Conservation (phyloP, 1,284 basidiomycete species). For the Pisolithus thermaeus region DNA sequence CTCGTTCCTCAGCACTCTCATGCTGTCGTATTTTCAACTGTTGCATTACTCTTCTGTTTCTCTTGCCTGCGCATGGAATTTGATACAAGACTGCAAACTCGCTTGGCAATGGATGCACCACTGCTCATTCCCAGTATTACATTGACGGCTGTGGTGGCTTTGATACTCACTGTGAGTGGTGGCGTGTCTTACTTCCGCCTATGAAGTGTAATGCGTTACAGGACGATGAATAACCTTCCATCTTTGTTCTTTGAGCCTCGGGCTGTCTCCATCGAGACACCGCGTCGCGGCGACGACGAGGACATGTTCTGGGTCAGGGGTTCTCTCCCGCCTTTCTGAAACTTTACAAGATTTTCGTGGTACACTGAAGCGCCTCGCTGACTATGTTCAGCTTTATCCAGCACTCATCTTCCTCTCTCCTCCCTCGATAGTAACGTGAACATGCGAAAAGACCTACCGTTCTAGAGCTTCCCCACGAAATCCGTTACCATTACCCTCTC, state of each 20-base stretch:
- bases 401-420: constrained; percentile 66
- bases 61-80: not conserved
- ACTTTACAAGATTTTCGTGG: constrained; percentile 3
- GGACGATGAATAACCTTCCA: constrained; percentile 71
- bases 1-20: not conserved
- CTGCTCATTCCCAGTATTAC: constrained; percentile 13
- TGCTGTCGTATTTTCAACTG: not conserved
- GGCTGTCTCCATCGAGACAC: constrained; percentile 38
- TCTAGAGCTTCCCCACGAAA: constrained; percentile 45
- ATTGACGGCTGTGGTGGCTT: constrained; percentile 14
- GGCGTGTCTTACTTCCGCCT: not conserved
- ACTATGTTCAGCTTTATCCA: constrained; percentile 48
- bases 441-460: constrained; percentile 63
- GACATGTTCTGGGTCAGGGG: constrained; percentile 50
- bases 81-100: not conserved
- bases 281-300: constrained; percentile 56
- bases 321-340: constrained; percentile 31
- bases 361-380: constrained; percentile 13
- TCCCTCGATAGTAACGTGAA: constrained; percentile 50
- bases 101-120: constrained; percentile 21
- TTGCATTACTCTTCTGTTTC: not conserved
- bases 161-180: constrained; percentile 26
- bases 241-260: constrained; percentile 86
- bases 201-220: not conserved
- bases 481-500: constrained; percentile 45